Evolutionary conservation across 2,329 filamentous ascomycete species (phyloP).

Genomic region (Fusarium stilboides): DNA sequence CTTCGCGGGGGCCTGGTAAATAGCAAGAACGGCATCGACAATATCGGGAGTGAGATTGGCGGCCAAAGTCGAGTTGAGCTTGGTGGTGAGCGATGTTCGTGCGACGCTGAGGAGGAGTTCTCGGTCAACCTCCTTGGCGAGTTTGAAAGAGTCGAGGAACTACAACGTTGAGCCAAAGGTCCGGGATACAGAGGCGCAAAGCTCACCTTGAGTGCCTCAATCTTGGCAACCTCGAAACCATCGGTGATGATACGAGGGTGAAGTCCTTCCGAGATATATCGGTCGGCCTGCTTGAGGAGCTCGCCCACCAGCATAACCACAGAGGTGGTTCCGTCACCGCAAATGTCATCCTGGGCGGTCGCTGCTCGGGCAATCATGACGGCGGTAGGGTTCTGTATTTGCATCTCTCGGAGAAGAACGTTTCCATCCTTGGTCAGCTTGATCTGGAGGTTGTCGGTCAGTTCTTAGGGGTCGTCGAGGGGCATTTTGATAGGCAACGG

Average conservation of each 20-base stretch:
- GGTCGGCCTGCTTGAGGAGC: conserved; percentile 96
- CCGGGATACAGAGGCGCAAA: neutral
- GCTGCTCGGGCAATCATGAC: conserved; percentile 88
- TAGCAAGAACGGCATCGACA: conserved; percentile 95
- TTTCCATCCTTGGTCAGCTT: conserved; percentile 99
- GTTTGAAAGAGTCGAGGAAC: conserved; percentile 96
- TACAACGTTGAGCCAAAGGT: conserved; percentile 54
- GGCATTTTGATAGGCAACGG: conserved; percentile 50
- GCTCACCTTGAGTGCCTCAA: conserved; percentile 85
- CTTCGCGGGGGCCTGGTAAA: conserved; percentile 90
- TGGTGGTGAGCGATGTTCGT: conserved; percentile 93
- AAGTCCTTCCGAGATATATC: conserved; percentile 96
- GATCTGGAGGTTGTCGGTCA: conserved; percentile 72
- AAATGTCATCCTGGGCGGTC: conserved; percentile 98
- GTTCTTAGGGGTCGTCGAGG: conserved; percentile 50
- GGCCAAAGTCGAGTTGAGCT: conserved; percentile 90
- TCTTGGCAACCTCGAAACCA: conserved; percentile 97
- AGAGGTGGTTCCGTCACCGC: conserved; percentile 96
- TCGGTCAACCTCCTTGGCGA: conserved; percentile 88
- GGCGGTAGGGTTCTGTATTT: conserved; percentile 98
- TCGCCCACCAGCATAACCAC: conserved; percentile 96
- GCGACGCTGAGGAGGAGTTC: conserved; percentile 95
- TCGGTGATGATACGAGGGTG: conserved; percentile 98
- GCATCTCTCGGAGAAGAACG: conserved; percentile 83
- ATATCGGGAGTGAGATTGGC: conserved; percentile 94